A percentile compares a stretch with the other conserved stretches of the same genome.
These are phyloP conservation scores for Coelastrella sp. DNA, from an alignment of 139 green algal genomes.

Conservation along the genomic window DNA sequence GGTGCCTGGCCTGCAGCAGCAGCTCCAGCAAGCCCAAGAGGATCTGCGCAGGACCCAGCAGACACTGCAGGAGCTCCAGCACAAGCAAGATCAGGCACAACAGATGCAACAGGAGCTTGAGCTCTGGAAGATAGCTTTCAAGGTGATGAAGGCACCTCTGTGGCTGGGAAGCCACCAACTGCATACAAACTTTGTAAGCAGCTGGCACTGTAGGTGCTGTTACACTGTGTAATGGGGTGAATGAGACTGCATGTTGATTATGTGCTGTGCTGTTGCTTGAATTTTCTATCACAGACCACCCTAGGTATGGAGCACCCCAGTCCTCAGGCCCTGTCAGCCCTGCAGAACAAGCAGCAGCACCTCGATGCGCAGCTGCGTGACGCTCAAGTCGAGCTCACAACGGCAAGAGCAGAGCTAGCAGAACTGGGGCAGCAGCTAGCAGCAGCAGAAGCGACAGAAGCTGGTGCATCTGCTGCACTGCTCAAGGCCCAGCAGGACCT, in stretches of 20 bases:
- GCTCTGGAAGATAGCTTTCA: constrained; percentile 37
- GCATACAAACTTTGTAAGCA: neutral
- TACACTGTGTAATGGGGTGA: neutral
- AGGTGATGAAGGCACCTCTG: neutral
- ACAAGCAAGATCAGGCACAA: neutral
- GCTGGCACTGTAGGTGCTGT: neutral
- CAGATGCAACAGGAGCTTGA: constrained; percentile 34
- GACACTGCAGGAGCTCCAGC: constrained; percentile 1
- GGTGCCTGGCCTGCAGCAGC: constrained; percentile 2
- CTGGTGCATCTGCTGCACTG: neutral
- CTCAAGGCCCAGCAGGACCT: neutral
- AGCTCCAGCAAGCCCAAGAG: constrained; percentile 1
- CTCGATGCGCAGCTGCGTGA: neutral
- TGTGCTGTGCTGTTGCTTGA: too few species aligned
- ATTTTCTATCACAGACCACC: neutral
- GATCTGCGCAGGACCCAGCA: neutral
- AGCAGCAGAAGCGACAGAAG: constrained; percentile 2
- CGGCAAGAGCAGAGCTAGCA: neutral
- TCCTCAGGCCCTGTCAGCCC: constrained; percentile 11
- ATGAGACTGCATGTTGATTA: neutral
- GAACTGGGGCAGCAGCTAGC: neutral
- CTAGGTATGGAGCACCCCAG: constrained; percentile 41
- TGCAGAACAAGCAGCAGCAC: constrained; percentile 31
- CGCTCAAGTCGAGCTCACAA: constrained; percentile 5
- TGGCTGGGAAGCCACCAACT: neutral